These are phyloP conservation scores for Hirschfeldia incana DNA, from an alignment of 345 rosid genomes.

Conservation along the genomic window DNA sequence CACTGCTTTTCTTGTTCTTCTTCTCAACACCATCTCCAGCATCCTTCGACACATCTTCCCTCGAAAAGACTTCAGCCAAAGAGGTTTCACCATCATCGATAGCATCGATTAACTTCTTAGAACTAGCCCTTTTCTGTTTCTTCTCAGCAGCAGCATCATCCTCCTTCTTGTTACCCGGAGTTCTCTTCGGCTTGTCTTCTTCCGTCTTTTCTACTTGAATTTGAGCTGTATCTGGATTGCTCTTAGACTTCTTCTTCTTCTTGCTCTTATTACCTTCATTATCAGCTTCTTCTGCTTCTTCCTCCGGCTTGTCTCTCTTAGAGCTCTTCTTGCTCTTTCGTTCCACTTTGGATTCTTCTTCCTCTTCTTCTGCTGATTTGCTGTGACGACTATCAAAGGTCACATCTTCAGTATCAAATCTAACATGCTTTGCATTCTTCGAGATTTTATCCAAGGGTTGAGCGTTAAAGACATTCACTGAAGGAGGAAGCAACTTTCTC, in stretches of 20 bases:
- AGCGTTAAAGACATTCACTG: constrained; percentile 74
- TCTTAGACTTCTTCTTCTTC: constrained; percentile 39
- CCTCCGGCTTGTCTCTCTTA: constrained; percentile 26
- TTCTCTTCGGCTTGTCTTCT: constrained; percentile 14
- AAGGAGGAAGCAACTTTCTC: constrained; percentile 50
- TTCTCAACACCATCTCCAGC: constrained; percentile 21
- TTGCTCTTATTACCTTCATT: constrained; percentile 25
- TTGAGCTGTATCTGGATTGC: constrained; percentile 5
- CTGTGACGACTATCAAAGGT: constrained; percentile 31
- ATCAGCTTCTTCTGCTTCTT: constrained; percentile 8
- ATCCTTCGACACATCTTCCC: constrained; percentile 29
- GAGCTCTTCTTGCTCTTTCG: constrained; percentile 34
- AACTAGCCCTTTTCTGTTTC: constrained; percentile 38
- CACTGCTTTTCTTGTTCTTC: constrained; percentile 37
- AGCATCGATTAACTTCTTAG: constrained; percentile 49
- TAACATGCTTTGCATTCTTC: constrained; percentile 35
- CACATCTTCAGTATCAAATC: constrained; percentile 30
- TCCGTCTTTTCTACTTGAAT: constrained; percentile 8
- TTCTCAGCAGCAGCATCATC: constrained; percentile 14
- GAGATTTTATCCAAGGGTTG: constrained; percentile 54
- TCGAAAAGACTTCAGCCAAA: constrained; percentile 56
- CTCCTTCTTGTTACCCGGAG: not conserved
- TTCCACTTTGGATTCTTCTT: constrained; percentile 13
- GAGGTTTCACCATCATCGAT: constrained; percentile 65
- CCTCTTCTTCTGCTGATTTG: constrained; percentile 22